Conservation (phyloP, 2,329 filamentous ascomycete genomes). For the Fusarium chuoi region DNA sequence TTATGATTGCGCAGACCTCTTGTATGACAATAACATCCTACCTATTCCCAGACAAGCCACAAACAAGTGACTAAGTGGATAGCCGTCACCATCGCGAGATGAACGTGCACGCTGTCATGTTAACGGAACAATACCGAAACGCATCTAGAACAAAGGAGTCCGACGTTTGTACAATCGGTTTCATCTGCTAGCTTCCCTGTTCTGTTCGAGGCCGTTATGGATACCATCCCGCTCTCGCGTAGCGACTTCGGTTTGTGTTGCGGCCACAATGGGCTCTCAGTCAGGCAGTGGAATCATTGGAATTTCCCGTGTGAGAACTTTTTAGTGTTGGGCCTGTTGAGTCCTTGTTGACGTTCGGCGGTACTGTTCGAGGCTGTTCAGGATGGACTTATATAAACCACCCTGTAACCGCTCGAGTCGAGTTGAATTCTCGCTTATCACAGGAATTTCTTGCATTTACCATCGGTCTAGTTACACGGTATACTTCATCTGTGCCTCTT, state of each 20-base stretch:
- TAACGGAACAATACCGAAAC: neutral
- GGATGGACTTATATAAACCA: neutral
- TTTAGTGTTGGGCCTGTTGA: neutral
- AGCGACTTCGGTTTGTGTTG: neutral
- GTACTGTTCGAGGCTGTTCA: neutral
- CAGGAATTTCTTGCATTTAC: accelerated
- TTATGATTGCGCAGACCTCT: too few relatives aligned
- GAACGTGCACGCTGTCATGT: neutral
- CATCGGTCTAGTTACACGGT: neutral
- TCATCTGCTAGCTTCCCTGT: neutral
- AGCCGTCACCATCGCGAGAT: too few relatives aligned
- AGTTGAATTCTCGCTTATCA: neutral
- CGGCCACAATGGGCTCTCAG: neutral
- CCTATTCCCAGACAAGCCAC: too few relatives aligned
- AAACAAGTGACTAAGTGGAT: too few relatives aligned
- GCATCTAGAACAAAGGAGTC: neutral
- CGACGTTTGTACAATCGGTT: neutral
- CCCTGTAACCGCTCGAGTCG: neutral
- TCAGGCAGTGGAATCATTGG: too few relatives aligned
- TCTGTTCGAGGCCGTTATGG: neutral
- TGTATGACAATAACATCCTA: too few relatives aligned
- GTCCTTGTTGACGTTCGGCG: neutral
- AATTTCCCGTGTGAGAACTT: neutral
- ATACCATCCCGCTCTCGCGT: neutral
- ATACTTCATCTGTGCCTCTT: neutral